These are phyloP conservation scores for Przewalskia tangutica DNA, from an alignment of 257 asterid species.

Conservation along the genomic window DNA sequence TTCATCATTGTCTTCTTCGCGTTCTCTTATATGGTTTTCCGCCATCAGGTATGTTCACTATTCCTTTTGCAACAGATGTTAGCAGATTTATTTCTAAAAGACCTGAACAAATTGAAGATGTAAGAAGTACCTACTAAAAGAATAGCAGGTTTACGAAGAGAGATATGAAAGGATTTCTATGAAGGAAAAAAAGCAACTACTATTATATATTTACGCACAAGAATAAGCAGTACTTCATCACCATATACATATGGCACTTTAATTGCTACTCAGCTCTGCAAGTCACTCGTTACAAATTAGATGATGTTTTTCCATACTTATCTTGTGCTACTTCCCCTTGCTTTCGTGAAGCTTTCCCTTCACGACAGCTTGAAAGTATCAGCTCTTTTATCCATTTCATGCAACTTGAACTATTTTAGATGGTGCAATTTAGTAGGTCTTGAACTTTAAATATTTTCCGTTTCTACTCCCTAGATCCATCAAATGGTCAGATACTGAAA, in stretches of 20 bases:
- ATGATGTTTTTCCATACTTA: not conserved
- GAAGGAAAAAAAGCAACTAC: not conserved
- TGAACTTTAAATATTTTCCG: not conserved
- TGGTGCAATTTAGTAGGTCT: not conserved
- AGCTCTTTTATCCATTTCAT: not conserved
- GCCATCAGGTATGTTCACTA: slow-evolving; percentile 9
- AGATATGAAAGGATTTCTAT: not conserved
- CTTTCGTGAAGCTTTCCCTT: not conserved
- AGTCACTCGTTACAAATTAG: not conserved
- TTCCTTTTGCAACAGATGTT: not conserved
- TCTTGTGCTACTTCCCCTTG: not conserved
- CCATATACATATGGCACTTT: not conserved
- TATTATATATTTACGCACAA: not conserved
- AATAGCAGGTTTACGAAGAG: not conserved
- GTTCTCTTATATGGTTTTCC: slow-evolving; percentile 9
- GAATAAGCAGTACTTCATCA: not conserved
- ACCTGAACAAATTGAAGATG: not conserved
- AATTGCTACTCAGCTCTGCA: not conserved
- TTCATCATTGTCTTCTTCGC: slow-evolving; percentile 19
- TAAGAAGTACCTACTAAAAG: not conserved
- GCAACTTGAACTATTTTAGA: not conserved
- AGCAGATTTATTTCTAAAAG: not conserved
- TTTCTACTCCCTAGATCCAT: not conserved
- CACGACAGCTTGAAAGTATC: not conserved
- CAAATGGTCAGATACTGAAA: not conserved